Evolutionary conservation across 768 basidiomycete species (phyloP).

Genomic region (Psilocybe cubensis): DNA sequence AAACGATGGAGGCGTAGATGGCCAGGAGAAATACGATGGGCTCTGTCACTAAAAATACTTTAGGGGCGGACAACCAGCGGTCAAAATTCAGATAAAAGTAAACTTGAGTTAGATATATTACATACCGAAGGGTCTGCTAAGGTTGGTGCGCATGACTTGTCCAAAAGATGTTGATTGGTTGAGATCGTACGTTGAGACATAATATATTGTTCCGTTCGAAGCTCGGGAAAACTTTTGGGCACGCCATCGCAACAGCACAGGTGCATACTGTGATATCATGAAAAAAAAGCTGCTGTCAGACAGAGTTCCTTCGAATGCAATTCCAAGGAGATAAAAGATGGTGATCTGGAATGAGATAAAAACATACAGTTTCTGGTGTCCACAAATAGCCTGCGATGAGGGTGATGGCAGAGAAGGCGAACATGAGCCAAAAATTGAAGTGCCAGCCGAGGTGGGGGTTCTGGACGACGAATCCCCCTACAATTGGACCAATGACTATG

Average conservation of each 20-base stretch:
- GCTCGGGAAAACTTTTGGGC: slow-evolving; percentile 45
- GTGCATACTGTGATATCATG: slow-evolving; percentile 49
- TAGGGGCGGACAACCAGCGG: neutral
- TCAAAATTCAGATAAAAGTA: slow-evolving; percentile 1
- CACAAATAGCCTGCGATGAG: slow-evolving; percentile 48
- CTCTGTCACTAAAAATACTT: slow-evolving; percentile 64
- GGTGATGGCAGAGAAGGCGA: slow-evolving; percentile 52
- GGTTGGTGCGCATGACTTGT: slow-evolving; percentile 48
- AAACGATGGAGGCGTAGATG: slow-evolving; percentile 62
- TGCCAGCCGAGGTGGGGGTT: slow-evolving; percentile 55
- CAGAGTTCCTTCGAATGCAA: neutral
- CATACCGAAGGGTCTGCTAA: slow-evolving; percentile 60
- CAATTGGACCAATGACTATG: slow-evolving; percentile 65
- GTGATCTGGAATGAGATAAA: neutral
- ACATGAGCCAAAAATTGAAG: slow-evolving; percentile 69
- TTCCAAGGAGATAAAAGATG: neutral
- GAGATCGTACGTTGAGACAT: slow-evolving; percentile 54
- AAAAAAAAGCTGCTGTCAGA: neutral
- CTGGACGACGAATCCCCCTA: slow-evolving; percentile 64
- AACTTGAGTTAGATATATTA: slow-evolving; percentile 7
- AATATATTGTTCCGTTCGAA: slow-evolving; percentile 44
- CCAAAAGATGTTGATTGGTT: slow-evolving; percentile 43
- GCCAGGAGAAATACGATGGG: slow-evolving; percentile 64
- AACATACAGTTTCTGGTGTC: slow-evolving; percentile 59
- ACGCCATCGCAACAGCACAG: slow-evolving; percentile 59